Percentiles rank a stretch among this genome's conserved stretches.
These are phyloP conservation scores for Dipteronia sinensis DNA, from an alignment of 345 rosid genomes.

Conservation along the genomic window DNA sequence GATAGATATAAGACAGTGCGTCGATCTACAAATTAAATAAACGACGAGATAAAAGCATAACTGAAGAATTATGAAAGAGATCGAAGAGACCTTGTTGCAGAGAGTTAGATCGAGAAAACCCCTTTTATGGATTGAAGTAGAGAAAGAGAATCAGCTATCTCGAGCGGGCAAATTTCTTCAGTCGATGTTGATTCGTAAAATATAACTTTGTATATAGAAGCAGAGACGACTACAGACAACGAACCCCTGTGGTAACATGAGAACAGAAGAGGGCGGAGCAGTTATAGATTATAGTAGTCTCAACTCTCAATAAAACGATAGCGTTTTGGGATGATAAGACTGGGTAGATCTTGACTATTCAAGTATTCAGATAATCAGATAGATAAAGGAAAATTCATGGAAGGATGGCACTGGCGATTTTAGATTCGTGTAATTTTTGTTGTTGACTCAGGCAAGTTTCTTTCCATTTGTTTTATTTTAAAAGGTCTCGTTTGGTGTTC, in stretches of 20 bases:
- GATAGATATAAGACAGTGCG: neutral
- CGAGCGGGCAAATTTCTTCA: neutral
- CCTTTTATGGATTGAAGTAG: neutral
- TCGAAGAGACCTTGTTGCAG: conserved; percentile 3
- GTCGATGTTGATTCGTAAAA: neutral
- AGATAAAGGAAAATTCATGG: conserved; percentile 21
- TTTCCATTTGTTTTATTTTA: too few relatives aligned
- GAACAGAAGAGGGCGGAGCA: neutral
- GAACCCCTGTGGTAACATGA: too few relatives aligned
- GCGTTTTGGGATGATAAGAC: neutral
- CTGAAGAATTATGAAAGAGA: neutral
- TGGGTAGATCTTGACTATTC: too few relatives aligned
- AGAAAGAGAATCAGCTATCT: neutral
- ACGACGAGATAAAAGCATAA: neutral
- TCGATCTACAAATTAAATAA: conserved; percentile 15
- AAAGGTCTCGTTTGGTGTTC: too few relatives aligned
- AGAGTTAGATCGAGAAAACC: conserved; percentile 10
- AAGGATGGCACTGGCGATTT: conserved; percentile 24
- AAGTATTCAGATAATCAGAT: too few relatives aligned
- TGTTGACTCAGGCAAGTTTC: too few relatives aligned
- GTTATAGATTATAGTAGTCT: too few relatives aligned
- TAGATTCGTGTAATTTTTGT: too few relatives aligned
- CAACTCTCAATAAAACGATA: neutral
- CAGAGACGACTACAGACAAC: neutral
- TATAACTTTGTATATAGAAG: neutral